Conservation (phyloP, 371 early-diverging fungal genomes). For the Mortierella sp. region DNA sequence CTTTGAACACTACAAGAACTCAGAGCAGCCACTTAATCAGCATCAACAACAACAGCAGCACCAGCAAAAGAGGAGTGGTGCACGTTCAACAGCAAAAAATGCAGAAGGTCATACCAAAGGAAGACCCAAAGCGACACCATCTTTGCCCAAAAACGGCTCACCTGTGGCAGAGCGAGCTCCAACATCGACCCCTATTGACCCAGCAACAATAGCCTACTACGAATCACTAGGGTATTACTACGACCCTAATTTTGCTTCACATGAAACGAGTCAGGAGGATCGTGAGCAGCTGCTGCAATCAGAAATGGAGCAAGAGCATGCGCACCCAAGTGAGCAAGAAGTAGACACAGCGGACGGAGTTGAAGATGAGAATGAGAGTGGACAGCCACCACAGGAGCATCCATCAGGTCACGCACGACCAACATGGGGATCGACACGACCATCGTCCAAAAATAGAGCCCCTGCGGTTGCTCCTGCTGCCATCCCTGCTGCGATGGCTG, state of each 20-base stretch:
- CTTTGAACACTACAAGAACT: conserved; percentile 28
- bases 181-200: conserved; percentile 14
- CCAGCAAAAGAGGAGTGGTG: neutral
- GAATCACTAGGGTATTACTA: conserved; percentile 39
- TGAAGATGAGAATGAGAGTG: neutral
- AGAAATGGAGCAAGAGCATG: neutral
- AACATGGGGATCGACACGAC: neutral
- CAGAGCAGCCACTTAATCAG: neutral
- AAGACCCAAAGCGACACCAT: too few relatives aligned
- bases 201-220: conserved; percentile 44
- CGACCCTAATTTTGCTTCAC: conserved; percentile 27
- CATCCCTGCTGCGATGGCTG: neutral
- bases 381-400: neutral
- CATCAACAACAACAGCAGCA: neutral
- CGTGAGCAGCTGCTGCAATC: neutral
- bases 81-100: too few relatives aligned
- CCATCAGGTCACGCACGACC: neutral
- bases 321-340: neutral
- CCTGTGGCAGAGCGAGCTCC: too few relatives aligned
- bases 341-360: conserved; percentile 4
- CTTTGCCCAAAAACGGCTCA: too few relatives aligned
- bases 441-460: conserved; percentile 13
- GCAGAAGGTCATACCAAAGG: too few relatives aligned
- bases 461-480: neutral
- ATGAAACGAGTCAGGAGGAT: conserved; percentile 9